These are phyloP conservation scores for Blastomyces gilchristii DNA, from an alignment of 2,329 filamentous ascomycete species.

Conservation along the genomic window DNA sequence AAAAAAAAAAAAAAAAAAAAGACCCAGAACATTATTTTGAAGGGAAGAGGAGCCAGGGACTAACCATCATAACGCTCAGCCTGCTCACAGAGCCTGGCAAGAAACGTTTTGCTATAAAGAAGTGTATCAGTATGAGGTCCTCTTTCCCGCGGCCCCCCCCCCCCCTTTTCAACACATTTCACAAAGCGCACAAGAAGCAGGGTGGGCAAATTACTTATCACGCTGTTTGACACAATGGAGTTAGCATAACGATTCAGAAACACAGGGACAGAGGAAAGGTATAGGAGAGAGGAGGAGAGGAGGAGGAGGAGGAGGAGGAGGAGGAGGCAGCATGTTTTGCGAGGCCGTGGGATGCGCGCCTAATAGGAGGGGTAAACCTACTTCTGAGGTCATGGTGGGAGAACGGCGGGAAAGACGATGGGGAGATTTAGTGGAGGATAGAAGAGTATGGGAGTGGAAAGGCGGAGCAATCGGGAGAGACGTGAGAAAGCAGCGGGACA, in stretches of 20 bases:
- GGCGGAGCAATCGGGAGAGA: neutral
- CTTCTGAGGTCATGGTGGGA: constrained; percentile 52
- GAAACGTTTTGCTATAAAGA: constrained; percentile 84
- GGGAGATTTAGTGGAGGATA: neutral
- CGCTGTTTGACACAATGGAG: constrained; percentile 42
- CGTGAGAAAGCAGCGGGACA: neutral
- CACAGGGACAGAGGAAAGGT: constrained; percentile 23
- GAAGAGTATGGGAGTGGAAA: neutral
- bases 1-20: constrained; percentile 11
- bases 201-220: constrained; percentile 51
- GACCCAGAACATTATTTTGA: constrained; percentile 6
- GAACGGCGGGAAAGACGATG: constrained; percentile 45
- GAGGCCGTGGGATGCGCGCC: constrained; percentile 21
- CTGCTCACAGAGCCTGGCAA: constrained; percentile 99
- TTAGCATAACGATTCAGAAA: constrained; percentile 27
- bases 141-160: too few relatives aligned
- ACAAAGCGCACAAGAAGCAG: constrained; percentile 13
- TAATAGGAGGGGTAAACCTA: constrained; percentile 34
- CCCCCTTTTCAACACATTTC: neutral
- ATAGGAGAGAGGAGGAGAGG: neutral
- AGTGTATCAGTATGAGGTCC: constrained; percentile 28
- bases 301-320: neutral
- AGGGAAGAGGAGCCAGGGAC: constrained; percentile 20
- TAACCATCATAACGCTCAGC: constrained; percentile 97
- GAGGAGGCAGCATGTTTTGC: constrained; percentile 17